phyloP scores from a whole-genome alignment of 805 yeast genomes.

The Priceomyces fermenticarens region DNA sequence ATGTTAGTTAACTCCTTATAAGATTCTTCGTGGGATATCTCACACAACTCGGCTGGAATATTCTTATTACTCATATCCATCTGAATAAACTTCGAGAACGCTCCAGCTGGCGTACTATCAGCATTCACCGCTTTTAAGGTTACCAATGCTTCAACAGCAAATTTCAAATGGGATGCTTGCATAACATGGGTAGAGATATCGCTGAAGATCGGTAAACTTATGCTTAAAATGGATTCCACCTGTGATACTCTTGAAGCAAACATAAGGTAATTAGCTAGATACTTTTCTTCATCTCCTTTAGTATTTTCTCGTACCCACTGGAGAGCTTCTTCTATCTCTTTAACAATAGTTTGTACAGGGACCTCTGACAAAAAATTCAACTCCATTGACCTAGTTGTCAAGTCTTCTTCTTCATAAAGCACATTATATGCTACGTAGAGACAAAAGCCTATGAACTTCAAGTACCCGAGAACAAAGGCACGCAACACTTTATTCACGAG shows the following conservation, averaged over 20 bases:
- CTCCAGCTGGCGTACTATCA: conserved; percentile 16
- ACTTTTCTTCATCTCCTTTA: conserved; percentile 10
- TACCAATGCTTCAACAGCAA: conserved; percentile 12
- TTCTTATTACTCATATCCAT: conserved; percentile 32
- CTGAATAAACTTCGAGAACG: conserved; percentile 36
- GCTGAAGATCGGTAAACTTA: conserved; percentile 12
- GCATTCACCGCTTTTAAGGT: conserved; percentile 2
- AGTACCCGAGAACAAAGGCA: conserved; percentile 49
- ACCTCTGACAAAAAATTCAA: conserved; percentile 29
- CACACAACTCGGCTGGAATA: conserved; percentile 33
- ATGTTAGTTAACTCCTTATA: conserved; percentile 16
- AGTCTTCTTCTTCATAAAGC: conserved; percentile 72
- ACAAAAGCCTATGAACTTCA: conserved; percentile 51
- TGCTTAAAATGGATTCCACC: conserved; percentile 17
- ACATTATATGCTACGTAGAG: conserved; percentile 53
- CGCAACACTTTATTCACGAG: conserved; percentile 51
- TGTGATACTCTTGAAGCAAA: conserved; percentile 6
- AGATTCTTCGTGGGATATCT: conserved; percentile 18
- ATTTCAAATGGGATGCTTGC: conserved; percentile 13
- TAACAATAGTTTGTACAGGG: conserved; percentile 16
- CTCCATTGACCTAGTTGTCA: conserved; percentile 62
- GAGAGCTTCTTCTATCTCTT: conserved; percentile 32
- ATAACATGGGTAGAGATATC: background rate
- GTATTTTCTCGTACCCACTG: conserved; percentile 23
- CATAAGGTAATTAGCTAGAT: conserved; percentile 6